phyloP scores from a whole-genome alignment of 352 stramenopile genomes.

The Globisporangium paddicum region DNA sequence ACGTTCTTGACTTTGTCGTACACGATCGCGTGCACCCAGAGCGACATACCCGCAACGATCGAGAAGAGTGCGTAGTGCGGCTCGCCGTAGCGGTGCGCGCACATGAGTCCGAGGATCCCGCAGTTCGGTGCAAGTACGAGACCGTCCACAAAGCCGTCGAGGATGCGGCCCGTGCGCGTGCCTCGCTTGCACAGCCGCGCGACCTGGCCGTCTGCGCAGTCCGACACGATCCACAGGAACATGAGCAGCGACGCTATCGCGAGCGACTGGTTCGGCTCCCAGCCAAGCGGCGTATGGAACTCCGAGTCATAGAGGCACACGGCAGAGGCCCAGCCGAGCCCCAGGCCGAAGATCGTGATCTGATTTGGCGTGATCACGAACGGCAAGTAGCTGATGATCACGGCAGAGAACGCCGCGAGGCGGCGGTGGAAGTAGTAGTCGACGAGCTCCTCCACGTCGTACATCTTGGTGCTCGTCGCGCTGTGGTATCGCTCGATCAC shows the following conservation, averaged over 20 bases:
- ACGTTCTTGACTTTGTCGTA: slow-evolving; percentile 89
- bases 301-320: slow-evolving; percentile 78
- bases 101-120: slow-evolving; percentile 49
- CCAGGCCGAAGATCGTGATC: slow-evolving; percentile 78
- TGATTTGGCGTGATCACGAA: slow-evolving; percentile 85
- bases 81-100: slow-evolving; percentile 49
- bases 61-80: slow-evolving; percentile 44
- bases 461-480: slow-evolving; percentile 81
- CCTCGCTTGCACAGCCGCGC: slow-evolving; percentile 78
- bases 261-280: slow-evolving; percentile 52
- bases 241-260: slow-evolving; percentile 52
- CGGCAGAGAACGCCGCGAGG: slow-evolving; percentile 59
- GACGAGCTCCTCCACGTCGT: slow-evolving; percentile 82
- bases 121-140: slow-evolving; percentile 76
- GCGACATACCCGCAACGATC: slow-evolving; percentile 57
- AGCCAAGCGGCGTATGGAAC: slow-evolving; percentile 66
- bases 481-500: slow-evolving; percentile 65
- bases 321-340: slow-evolving; percentile 60
- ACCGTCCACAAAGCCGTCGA: slow-evolving; percentile 73
- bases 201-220: slow-evolving; percentile 79
- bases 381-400: slow-evolving; percentile 80
- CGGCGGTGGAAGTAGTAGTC: slow-evolving; percentile 84
- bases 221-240: slow-evolving; percentile 84
- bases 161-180: slow-evolving; percentile 73
- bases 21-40: slow-evolving; percentile 77